phyloP scores from a whole-genome alignment of 1,284 basidiomycete species.

The Trichosporon sp. region DNA sequence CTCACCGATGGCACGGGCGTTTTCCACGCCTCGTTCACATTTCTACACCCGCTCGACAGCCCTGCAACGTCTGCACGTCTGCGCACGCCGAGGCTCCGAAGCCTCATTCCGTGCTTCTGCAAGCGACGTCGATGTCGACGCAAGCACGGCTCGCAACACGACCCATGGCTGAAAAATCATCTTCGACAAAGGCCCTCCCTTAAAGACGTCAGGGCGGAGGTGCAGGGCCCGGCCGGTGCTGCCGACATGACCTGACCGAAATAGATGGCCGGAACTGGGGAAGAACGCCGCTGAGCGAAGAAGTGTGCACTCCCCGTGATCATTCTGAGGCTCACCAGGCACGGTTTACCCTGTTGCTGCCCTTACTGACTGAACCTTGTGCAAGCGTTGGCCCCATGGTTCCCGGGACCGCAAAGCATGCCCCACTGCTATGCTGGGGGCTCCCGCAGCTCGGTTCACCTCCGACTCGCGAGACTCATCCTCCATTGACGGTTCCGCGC shows the following conservation, averaged over 20 bases:
- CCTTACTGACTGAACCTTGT: neutral
- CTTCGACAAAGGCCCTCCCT: neutral
- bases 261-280: neutral
- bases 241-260: neutral
- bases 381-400: neutral
- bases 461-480: too few species aligned
- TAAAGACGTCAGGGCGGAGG: neutral
- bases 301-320: slow-evolving; percentile 2
- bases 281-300: neutral
- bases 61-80: neutral
- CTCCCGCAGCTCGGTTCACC: neutral
- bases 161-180: neutral
- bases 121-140: neutral
- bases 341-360: neutral
- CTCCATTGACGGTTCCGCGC: neutral
- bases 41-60: neutral
- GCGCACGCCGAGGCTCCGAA: neutral
- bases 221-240: neutral
- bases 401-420: neutral
- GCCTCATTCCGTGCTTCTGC: neutral
- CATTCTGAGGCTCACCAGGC: slow-evolving; percentile 7
- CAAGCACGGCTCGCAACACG: neutral
- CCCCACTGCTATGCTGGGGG: slow-evolving; percentile 1
- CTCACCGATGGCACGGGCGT: neutral
- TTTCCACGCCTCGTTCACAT: neutral